Conservation (phyloP, 148 eudicot genomes). For the Fallopia convolvulus region DNA sequence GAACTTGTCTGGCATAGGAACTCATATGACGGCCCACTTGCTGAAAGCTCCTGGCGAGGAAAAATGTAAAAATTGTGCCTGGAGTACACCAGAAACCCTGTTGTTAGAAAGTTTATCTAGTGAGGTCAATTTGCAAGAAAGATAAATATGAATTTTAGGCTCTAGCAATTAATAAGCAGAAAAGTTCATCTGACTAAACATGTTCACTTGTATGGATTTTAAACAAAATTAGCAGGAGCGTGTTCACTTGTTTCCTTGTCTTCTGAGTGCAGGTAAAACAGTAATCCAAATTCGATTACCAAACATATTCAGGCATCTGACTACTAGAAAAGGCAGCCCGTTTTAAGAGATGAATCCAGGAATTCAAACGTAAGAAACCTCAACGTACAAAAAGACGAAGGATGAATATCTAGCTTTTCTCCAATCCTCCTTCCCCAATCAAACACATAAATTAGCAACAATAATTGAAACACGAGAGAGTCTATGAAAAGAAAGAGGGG, state of each 20-base stretch:
- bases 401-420: neutral
- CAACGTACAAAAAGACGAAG: neutral
- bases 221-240: neutral
- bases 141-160: neutral
- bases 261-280: neutral
- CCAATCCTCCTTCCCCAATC: neutral
- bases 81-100: constrained; percentile 14
- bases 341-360: neutral
- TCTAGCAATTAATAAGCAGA: neutral
- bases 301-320: neutral
- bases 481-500: neutral
- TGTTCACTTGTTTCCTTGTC: neutral
- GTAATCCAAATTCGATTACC: neutral
- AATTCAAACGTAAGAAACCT: neutral
- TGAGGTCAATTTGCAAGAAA: neutral
- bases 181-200: neutral
- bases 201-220: neutral
- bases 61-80: constrained; percentile 92
- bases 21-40: constrained; percentile 48
- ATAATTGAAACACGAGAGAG: neutral
- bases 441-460: neutral
- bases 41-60: constrained; percentile 75
- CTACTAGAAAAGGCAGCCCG: neutral
- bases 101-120: neutral
- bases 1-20: constrained; percentile 91